These are phyloP conservation scores for Pyrenula massariospora DNA, from an alignment of 495 filamentous ascomycete species.

Conservation along the genomic window DNA sequence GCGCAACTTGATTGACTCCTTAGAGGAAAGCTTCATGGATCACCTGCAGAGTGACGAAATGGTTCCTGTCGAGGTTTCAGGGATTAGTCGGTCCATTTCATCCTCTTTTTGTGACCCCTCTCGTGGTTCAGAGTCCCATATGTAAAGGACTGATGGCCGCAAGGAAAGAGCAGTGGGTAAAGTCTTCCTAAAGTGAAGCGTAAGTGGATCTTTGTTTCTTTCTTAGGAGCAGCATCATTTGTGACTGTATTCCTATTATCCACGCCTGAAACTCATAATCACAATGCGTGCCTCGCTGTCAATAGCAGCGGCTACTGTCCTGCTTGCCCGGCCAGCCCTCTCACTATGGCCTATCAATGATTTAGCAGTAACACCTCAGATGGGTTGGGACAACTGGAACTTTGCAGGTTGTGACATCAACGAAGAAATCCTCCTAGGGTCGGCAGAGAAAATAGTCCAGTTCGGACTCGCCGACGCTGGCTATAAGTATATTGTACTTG, in stretches of 20 bases:
- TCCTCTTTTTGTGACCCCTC: background rate
- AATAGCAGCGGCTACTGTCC: background rate
- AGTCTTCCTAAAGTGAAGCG: no score
- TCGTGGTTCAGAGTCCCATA: background rate
- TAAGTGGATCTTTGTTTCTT: no score
- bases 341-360: slow-evolving; percentile 17
- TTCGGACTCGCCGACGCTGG: slow-evolving; percentile 39
- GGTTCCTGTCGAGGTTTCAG: background rate
- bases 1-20: background rate
- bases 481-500: slow-evolving; percentile 45
- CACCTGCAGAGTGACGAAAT: background rate
- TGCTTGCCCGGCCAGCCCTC: background rate
- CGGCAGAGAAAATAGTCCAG: slow-evolving; percentile 34
- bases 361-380: slow-evolving; percentile 25
- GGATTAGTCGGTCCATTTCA: background rate
- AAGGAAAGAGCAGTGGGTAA: no score
- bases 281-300: background rate
- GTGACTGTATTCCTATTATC: no score
- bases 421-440: slow-evolving; percentile 33
- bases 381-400: slow-evolving; percentile 44
- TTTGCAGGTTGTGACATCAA: slow-evolving; percentile 38
- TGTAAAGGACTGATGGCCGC: no score
- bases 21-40: background rate
- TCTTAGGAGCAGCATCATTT: no score
- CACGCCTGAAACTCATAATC: no score